Percentiles rank a stretch among this genome's conserved stretches.
Evolutionary conservation across 352 stramenopile genomes (phyloP).

Genomic region (Phytophthora brassicae): DNA sequence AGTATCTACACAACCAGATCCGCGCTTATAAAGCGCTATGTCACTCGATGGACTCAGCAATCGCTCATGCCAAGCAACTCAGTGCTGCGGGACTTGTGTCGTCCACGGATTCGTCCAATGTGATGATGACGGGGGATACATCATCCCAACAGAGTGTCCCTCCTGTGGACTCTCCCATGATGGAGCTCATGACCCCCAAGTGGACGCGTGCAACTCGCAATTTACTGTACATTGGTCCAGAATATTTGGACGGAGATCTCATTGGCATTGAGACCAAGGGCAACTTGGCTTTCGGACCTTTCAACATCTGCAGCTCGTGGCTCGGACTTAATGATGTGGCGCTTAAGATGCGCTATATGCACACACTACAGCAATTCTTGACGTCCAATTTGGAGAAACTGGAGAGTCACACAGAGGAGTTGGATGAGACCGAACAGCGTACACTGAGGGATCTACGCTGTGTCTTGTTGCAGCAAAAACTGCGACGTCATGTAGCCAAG

Average conservation of each 20-base stretch:
- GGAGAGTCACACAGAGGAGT: slow-evolving; percentile 36
- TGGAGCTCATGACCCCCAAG: slow-evolving; percentile 50
- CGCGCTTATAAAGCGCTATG: slow-evolving; percentile 81
- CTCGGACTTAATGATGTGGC: slow-evolving; percentile 72
- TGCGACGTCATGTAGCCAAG: slow-evolving; percentile 61
- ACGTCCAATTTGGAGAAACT: slow-evolving; percentile 62
- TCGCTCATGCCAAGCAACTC: slow-evolving; percentile 36
- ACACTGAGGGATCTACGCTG: slow-evolving; percentile 69
- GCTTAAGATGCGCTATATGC: slow-evolving; percentile 73
- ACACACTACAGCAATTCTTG: slow-evolving; percentile 72
- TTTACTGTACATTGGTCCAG: slow-evolving; percentile 60
- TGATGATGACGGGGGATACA: not conserved
- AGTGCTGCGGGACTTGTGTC: not conserved
- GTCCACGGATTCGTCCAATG: not conserved
- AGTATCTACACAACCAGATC: slow-evolving; percentile 87
- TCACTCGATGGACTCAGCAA: slow-evolving; percentile 78
- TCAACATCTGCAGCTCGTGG: slow-evolving; percentile 58
- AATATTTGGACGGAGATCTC: slow-evolving; percentile 70
- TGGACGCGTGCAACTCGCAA: slow-evolving; percentile 61
- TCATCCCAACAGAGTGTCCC: not conserved
- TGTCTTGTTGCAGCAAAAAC: slow-evolving; percentile 71
- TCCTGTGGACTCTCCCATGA: slow-evolving; percentile 10
- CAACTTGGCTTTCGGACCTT: slow-evolving; percentile 55
- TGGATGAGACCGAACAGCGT: slow-evolving; percentile 46
- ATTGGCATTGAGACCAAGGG: slow-evolving; percentile 59